phyloP scores from a whole-genome alignment of 371 early-diverging fungal genomes.

The Mortierella sp. region DNA sequence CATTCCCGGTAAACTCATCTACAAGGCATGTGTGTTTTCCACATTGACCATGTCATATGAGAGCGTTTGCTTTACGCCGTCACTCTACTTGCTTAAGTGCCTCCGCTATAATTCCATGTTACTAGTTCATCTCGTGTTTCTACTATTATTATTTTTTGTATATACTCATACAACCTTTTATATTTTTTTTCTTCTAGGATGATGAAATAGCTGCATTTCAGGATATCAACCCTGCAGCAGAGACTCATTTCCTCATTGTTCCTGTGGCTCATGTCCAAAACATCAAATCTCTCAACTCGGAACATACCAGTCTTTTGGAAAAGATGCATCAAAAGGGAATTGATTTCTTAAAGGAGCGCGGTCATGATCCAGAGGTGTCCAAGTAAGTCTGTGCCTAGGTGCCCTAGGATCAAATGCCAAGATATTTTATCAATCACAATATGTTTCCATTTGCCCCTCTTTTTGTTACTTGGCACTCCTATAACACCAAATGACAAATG shows the following conservation, averaged over 20 bases:
- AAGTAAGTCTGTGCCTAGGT: slow-evolving; percentile 18
- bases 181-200: slow-evolving; percentile 46
- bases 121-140: background rate
- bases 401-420: too few relatives aligned
- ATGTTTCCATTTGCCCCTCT: too few relatives aligned
- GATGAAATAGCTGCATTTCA: slow-evolving; percentile 63
- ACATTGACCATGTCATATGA: background rate
- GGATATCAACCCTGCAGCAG: slow-evolving; percentile 65
- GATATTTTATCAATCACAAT: background rate
- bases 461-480: too few relatives aligned
- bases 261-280: slow-evolving; percentile 59
- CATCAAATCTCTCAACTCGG: slow-evolving; percentile 31
- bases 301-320: slow-evolving; percentile 29
- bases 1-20: slow-evolving; percentile 29
- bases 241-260: slow-evolving; percentile 63
- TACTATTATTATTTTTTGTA: too few relatives aligned
- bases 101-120: background rate
- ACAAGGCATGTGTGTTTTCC: slow-evolving; percentile 27
- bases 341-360: slow-evolving; percentile 35
- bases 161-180: background rate
- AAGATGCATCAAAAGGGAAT: slow-evolving; percentile 39
- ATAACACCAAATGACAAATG: too few relatives aligned
- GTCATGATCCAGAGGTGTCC: slow-evolving; percentile 35
- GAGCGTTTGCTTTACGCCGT: background rate
- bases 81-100: background rate